Evolutionary conservation across 176 grass and related monocot genomes (phyloP).

Genomic region (Oropetium thomaeum): DNA sequence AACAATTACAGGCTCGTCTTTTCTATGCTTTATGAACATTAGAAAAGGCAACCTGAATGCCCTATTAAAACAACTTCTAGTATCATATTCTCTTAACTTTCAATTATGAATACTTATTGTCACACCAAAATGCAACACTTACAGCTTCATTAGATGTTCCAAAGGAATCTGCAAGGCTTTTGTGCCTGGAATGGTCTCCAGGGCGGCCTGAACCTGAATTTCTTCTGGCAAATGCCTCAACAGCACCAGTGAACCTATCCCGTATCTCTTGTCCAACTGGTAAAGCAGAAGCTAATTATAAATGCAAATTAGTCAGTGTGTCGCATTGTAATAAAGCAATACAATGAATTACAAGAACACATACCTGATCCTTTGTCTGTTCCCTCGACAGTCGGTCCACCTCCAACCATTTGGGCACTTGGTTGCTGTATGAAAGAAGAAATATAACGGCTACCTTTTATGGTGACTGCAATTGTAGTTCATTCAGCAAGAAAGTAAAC

Average conservation of each 20-base stretch:
- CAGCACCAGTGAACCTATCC: conserved; percentile 85
- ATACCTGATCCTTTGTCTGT: conserved; percentile 65
- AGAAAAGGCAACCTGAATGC: neutral
- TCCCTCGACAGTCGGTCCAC: conserved; percentile 55
- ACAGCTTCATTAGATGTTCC: conserved; percentile 60
- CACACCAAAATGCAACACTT: conserved; percentile 11
- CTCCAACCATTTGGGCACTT: conserved; percentile 57
- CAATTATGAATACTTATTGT: neutral
- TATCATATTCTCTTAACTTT: neutral
- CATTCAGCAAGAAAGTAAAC: conserved; percentile 19
- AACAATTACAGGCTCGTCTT: neutral
- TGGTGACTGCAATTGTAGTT: neutral
- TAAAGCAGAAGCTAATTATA: conserved; percentile 13
- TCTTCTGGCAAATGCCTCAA: conserved; percentile 93
- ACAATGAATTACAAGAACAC: conserved; percentile 10
- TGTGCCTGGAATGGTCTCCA: conserved; percentile 58
- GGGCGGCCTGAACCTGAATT: conserved; percentile 52
- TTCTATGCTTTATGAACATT: neutral
- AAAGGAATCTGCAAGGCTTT: conserved; percentile 65
- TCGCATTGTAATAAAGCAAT: neutral
- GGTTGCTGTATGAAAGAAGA: conserved; percentile 38
- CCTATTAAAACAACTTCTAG: neutral
- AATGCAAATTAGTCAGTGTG: neutral
- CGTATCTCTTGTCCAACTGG: conserved; percentile 89
- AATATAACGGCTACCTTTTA: neutral